These are phyloP conservation scores for Phytophthora sp. DNA, from an alignment of 352 stramenopile genomes.

Conservation along the genomic window DNA sequence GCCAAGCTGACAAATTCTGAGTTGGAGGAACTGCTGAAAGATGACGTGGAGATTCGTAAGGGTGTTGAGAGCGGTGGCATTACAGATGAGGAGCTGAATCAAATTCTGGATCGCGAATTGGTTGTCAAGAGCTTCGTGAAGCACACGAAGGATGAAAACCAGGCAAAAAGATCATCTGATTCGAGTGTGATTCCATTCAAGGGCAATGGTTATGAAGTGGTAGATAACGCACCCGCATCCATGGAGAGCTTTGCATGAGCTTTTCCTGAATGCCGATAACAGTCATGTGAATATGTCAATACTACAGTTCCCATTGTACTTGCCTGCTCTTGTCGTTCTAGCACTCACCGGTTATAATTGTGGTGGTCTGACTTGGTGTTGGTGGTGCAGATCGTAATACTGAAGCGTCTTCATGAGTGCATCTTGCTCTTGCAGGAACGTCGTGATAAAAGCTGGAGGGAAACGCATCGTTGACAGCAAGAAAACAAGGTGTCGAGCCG, in stretches of 20 bases:
- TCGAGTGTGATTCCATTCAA: conserved; percentile 51
- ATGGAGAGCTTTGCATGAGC: conserved; percentile 81
- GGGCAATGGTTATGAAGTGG: conserved; percentile 81
- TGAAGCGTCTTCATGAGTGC: conserved; percentile 50
- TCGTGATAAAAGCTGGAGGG: conserved; percentile 69
- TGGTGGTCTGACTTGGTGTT: not conserved
- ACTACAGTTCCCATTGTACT: conserved; percentile 7
- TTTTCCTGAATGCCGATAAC: conserved; percentile 4
- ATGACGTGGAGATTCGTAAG: conserved; percentile 75
- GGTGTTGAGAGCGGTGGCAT: conserved; percentile 83
- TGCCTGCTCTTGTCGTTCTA: not conserved
- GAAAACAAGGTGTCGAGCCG: conserved; percentile 61
- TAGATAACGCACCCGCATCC: conserved; percentile 55
- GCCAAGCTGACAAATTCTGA: conserved; percentile 75
- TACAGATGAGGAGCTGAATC: conserved; percentile 56
- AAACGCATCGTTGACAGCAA: conserved; percentile 63
- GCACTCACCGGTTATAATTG: not conserved
- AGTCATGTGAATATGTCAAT: conserved; percentile 42
- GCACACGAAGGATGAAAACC: conserved; percentile 31
- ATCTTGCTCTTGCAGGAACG: conserved; percentile 72
- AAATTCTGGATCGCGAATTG: conserved; percentile 72
- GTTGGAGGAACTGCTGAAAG: conserved; percentile 73
- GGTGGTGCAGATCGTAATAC: not conserved
- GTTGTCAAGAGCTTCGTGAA: conserved; percentile 83
- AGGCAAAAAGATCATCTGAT: conserved; percentile 8